Evolutionary conservation across 2,329 filamentous ascomycete genomes (phyloP), one percentile per base, ranked within the genome.

Genomic region (Exophiala xenobiotica): DNA sequence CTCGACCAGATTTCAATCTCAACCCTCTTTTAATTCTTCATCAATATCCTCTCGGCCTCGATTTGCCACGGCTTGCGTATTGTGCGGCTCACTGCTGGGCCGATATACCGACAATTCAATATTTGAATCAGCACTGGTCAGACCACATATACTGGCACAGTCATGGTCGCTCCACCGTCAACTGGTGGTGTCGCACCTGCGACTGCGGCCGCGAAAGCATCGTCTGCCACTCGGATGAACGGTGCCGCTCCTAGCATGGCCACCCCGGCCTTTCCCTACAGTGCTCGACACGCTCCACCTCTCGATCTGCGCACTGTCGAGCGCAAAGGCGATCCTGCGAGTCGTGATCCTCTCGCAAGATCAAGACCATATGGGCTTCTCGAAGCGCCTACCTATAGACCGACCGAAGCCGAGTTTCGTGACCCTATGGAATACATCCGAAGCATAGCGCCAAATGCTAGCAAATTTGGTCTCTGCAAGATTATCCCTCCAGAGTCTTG

Each of bases 401-500:
- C 93, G 24, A 96, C 89, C 0, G 85, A 90, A 61, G 91, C 96
- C 62, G 91, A 99, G 70, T 99, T 93, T 78, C 89, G 86, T 64
- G 91, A 99, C 64, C 93, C 93, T 0, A 85, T 96, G 66, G 87
- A 88, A 63, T 99, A 96, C 66, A 91, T 99, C 63, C 85, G 85
- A 67, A 96, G 92, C 70, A 96, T 99, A 61, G 78, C 85, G 1
- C 85, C 89, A 1, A 90, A 96, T 67, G 93, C 89, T 19, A 82
- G 79, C 60, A 83, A 91, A 63, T 97, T 88, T 70, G 93, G 93
- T 44, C 88, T 99, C 47, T 91, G 90, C 79, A 96, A 96, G 71
- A 89, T 99, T 56, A 88, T 99, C 50, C 93, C 93, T 4, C 93
- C 93, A 0, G 89, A 93, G 57, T 84, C 80, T 26, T 99, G 93